phyloP scores from a whole-genome alignment of 2,329 filamentous ascomycete species.

The Ilyonectria destructans region DNA sequence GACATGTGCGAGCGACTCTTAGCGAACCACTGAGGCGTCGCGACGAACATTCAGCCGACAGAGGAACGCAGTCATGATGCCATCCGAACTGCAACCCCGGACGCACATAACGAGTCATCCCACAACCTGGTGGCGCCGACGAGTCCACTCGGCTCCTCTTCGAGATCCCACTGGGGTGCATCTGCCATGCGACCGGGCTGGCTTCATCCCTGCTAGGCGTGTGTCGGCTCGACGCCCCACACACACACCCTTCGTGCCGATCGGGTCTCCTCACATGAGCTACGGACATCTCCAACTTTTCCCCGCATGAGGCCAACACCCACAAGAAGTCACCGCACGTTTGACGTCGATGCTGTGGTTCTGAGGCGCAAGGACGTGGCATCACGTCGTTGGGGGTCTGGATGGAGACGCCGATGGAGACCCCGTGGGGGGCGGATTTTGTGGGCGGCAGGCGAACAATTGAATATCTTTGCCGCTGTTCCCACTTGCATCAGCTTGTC shows the following conservation, averaged over 20 bases:
- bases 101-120: slow-evolving; percentile 17
- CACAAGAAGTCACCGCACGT: slow-evolving; percentile 20
- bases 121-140: slow-evolving; percentile 10
- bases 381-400: slow-evolving; percentile 32
- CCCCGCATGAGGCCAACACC: slow-evolving; percentile 44
- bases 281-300: slow-evolving; percentile 42
- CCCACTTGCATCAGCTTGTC: slow-evolving; percentile 26
- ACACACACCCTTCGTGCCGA: slow-evolving; percentile 45
- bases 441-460: slow-evolving; percentile 29
- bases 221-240: slow-evolving; percentile 48
- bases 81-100: slow-evolving; percentile 1
- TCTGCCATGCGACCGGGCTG: slow-evolving; percentile 29
- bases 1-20: not conserved
- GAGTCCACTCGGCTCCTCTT: slow-evolving; percentile 19
- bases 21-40: not conserved
- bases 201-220: slow-evolving; percentile 20
- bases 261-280: slow-evolving; percentile 40
- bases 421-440: slow-evolving; percentile 31
- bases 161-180: slow-evolving; percentile 1
- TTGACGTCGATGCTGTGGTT: slow-evolving; percentile 17
- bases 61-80: slow-evolving; percentile 1
- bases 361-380: slow-evolving; percentile 33
- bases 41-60: not conserved
- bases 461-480: slow-evolving; percentile 30
- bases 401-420: slow-evolving; percentile 32